These are phyloP conservation scores for Candida ficus DNA, from an alignment of 805 yeast genomes.

Conservation along the genomic window DNA sequence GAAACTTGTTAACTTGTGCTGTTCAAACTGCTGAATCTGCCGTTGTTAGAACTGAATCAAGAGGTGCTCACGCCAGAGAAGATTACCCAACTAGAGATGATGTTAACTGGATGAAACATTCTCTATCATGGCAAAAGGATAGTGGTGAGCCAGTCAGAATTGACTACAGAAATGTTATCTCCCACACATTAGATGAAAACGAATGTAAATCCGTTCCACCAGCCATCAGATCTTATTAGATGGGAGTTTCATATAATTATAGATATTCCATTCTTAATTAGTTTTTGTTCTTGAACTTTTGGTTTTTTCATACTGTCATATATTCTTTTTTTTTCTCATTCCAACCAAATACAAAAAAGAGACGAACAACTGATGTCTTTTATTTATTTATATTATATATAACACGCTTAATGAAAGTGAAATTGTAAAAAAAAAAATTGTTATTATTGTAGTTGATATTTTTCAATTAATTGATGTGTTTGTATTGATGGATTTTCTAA, in stretches of 20 bases:
- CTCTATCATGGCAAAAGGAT: conserved; percentile 82
- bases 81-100: conserved; percentile 96
- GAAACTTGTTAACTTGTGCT: conserved; percentile 95
- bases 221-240: conserved; percentile 86
- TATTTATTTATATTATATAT: conserved; percentile 1
- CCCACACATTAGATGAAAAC: conserved; percentile 77
- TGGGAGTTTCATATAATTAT: neutral
- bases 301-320: conserved; percentile 1
- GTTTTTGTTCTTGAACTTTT: neutral
- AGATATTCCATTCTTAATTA: conserved; percentile 1
- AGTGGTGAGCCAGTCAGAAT: conserved; percentile 68
- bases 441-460: neutral
- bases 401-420: neutral
- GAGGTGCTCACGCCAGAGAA: conserved; percentile 99
- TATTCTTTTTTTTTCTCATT: neutral
- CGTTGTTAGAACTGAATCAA: conserved; percentile 91
- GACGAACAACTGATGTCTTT: neutral
- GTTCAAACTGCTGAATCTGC: conserved; percentile 93
- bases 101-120: conserved; percentile 95
- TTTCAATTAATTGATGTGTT: conserved; percentile 7
- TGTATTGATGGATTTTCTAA: conserved; percentile 14
- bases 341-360: neutral
- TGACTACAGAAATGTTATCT: conserved; percentile 81
- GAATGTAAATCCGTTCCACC: conserved; percentile 98
- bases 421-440: too few species aligned